Evolutionary conservation across 1,284 basidiomycete genomes (phyloP).

Genomic region (Boletus semigastroideus): DNA sequence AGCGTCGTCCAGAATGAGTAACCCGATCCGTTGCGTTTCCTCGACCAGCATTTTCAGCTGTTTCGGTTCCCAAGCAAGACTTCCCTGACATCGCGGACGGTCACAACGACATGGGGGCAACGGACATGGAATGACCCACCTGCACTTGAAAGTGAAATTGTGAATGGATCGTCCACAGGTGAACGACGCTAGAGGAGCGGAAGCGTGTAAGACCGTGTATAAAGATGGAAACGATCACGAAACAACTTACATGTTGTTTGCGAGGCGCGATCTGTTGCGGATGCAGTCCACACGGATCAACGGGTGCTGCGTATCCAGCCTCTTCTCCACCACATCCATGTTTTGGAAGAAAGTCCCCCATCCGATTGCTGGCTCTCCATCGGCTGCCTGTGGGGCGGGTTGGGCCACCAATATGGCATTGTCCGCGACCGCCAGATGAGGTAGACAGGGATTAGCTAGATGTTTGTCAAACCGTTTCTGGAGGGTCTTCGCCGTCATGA

Average conservation of each 20-base stretch:
- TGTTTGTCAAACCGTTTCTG: conserved; percentile 17
- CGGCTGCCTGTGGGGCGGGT: too few relatives aligned
- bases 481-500: conserved; percentile 9
- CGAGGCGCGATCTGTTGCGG: conserved; percentile 7
- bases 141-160: conserved; percentile 2
- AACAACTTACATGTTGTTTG: conserved; percentile 9
- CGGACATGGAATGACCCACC: too few relatives aligned
- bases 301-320: conserved; percentile 4
- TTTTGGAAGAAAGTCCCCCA: conserved; percentile 17
- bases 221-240: too few relatives aligned
- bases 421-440: conserved; percentile 4
- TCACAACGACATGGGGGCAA: too few relatives aligned
- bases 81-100: too few relatives aligned
- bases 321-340: conserved; percentile 15
- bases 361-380: neutral
- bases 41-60: too few relatives aligned
- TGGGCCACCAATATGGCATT: neutral
- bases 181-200: neutral
- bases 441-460: conserved; percentile 15
- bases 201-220: too few relatives aligned
- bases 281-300: conserved; percentile 5
- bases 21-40: too few relatives aligned
- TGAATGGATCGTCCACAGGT: conserved; percentile 22
- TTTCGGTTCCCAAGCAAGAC: too few relatives aligned
- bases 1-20: too few relatives aligned